Evolutionary conservation across 495 filamentous ascomycete genomes (phyloP).

Genomic region (Xylaria scruposa): DNA sequence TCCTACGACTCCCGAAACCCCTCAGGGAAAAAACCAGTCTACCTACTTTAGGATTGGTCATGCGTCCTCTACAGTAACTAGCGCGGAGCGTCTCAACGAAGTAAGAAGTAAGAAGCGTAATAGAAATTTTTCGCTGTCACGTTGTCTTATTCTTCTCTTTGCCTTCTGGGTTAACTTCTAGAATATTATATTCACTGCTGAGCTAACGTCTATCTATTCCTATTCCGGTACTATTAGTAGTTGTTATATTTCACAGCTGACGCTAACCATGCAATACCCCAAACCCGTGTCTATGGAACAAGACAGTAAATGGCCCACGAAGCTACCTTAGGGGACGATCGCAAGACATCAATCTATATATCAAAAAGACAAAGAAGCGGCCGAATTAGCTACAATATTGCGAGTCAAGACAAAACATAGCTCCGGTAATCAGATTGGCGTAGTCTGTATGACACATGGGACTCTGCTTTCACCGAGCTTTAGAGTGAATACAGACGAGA

Average conservation of each 20-base stretch:
- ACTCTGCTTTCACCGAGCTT: background rate
- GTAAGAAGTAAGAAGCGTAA: background rate
- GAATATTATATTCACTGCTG: background rate
- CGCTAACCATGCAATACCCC: constrained; percentile 1
- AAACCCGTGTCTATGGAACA: constrained; percentile 11
- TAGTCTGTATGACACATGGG: background rate
- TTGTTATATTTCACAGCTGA: background rate
- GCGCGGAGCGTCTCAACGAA: background rate
- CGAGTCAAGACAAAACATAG: background rate
- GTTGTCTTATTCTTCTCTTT: background rate
- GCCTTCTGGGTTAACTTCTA: background rate
- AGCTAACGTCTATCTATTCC: background rate
- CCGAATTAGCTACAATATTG: background rate
- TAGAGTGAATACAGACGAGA: constrained; percentile 4
- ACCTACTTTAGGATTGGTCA: background rate
- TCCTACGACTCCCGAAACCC: background rate
- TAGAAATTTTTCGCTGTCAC: background rate
- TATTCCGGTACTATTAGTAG: background rate
- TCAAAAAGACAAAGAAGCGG: background rate
- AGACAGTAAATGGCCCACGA: background rate
- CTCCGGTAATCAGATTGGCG: background rate
- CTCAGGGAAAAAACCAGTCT: background rate
- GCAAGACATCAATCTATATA: background rate
- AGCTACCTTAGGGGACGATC: background rate
- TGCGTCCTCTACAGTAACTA: background rate